Evolutionary conservation across 148 eudicot genomes (phyloP).

Genomic region (Chenopodium formosanum): DNA sequence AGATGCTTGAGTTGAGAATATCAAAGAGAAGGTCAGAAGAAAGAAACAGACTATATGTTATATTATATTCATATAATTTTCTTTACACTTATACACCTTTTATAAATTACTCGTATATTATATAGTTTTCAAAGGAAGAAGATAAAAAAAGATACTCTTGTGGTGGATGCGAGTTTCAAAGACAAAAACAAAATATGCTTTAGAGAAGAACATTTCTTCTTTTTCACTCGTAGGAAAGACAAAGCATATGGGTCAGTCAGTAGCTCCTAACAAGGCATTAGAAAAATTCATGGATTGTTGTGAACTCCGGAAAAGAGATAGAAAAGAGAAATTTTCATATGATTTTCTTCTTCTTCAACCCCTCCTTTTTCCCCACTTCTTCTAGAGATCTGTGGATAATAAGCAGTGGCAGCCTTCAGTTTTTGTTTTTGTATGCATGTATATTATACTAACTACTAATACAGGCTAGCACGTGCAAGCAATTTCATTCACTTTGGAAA

Average conservation of each 20-base stretch:
- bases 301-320: constrained; percentile 18
- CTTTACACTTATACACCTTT: constrained; percentile 18
- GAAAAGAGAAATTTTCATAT: constrained; percentile 28
- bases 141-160: constrained; percentile 31
- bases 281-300: constrained; percentile 29
- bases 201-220: constrained; percentile 44
- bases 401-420: constrained; percentile 35
- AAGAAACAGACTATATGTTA: constrained; percentile 14
- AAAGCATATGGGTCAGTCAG: constrained; percentile 43
- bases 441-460: neutral
- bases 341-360: constrained; percentile 8
- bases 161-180: constrained; percentile 32
- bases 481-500: constrained; percentile 28
- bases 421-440: constrained; percentile 36
- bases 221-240: constrained; percentile 31
- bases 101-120: neutral
- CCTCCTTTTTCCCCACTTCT: constrained; percentile 27
- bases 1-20: constrained; percentile 41
- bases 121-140: constrained; percentile 22
- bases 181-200: constrained; percentile 44
- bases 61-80: neutral
- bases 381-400: constrained; percentile 38
- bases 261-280: constrained; percentile 10
- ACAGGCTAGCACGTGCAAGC: constrained; percentile 36
- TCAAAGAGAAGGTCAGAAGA: constrained; percentile 40